Percentiles rank a stretch among this genome's conserved stretches.
Conservation (phyloP, 2,329 filamentous ascomycete species). For the Remersonia thermophila region DNA sequence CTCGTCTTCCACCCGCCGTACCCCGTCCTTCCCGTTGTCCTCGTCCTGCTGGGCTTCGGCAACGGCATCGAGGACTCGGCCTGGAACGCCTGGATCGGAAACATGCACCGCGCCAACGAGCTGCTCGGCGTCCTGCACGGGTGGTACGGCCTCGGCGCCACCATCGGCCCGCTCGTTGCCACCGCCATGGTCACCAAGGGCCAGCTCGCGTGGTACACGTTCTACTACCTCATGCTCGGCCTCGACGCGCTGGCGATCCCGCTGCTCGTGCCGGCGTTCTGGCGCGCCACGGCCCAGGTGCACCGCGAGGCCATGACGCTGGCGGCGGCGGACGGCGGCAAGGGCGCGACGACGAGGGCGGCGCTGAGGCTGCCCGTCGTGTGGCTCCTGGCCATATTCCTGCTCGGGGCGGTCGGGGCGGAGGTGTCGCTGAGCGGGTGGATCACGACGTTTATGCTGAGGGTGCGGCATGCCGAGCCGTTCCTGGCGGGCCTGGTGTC, state of each 20-base stretch:
- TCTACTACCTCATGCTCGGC: constrained; percentile 64
- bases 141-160: constrained; percentile 59
- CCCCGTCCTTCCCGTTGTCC: constrained; percentile 50
- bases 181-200: constrained; percentile 59
- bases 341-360: constrained; percentile 31
- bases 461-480: constrained; percentile 52
- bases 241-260: constrained; percentile 36
- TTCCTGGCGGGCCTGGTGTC: constrained; percentile 65
- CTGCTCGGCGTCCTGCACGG: constrained; percentile 62
- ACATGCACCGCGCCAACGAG: constrained; percentile 61
- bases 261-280: constrained; percentile 45
- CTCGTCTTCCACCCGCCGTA: constrained; percentile 58
- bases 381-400: constrained; percentile 62
- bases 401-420: constrained; percentile 66
- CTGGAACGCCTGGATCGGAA: constrained; percentile 52
- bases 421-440: constrained; percentile 55
- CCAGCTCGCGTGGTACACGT: constrained; percentile 53
- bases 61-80: constrained; percentile 54
- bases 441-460: constrained; percentile 81
- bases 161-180: constrained; percentile 56
- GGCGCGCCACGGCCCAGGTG: constrained; percentile 43
- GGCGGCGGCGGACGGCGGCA: constrained; percentile 28
- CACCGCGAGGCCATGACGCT: constrained; percentile 34
- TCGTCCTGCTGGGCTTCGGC: constrained; percentile 56
- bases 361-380: constrained; percentile 43